A percentile compares a stretch with the other conserved stretches of the same genome.
Conservation (phyloP, 495 filamentous ascomycete species). For the Penicillium subrubescens region DNA sequence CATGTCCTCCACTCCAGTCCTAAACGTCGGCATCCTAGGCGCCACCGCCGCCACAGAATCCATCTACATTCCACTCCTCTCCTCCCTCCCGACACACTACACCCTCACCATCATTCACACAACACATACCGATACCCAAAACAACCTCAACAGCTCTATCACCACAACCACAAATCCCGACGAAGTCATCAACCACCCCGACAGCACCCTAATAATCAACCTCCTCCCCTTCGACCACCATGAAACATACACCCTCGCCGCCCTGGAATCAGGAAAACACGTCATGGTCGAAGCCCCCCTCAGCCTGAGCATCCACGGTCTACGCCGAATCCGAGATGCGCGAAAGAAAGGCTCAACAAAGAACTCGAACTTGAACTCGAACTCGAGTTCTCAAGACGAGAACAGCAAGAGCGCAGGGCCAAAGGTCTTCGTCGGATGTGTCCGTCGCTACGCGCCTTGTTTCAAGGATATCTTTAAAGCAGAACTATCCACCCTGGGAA, state of each 20-base stretch:
- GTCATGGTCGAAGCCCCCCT: constrained; percentile 60
- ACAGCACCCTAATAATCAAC: constrained; percentile 55
- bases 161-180: constrained; percentile 14
- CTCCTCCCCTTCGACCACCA: constrained; percentile 55
- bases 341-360: constrained; percentile 18
- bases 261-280: constrained; percentile 53
- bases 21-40: constrained; percentile 52
- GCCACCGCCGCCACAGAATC: constrained; percentile 47
- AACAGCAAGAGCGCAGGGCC: constrained; percentile 12
- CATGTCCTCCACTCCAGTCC: constrained; percentile 4
- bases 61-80: constrained; percentile 51
- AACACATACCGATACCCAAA: constrained; percentile 20
- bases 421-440: constrained; percentile 57
- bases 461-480: constrained; percentile 50
- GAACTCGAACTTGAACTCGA: background rate
- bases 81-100: constrained; percentile 43
- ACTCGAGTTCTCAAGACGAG: background rate
- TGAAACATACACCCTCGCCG: constrained; percentile 48
- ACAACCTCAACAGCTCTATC: constrained; percentile 12
- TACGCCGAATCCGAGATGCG: constrained; percentile 46
- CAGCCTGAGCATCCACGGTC: constrained; percentile 42
- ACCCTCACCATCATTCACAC: constrained; percentile 45
- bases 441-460: constrained; percentile 55
- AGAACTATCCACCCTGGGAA: constrained; percentile 45
- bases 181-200: constrained; percentile 20